Percentiles rank a stretch among this genome's conserved stretches.
Evolutionary conservation across 2,329 filamentous ascomycete genomes (phyloP).

Genomic region (Didymella pomorum): DNA sequence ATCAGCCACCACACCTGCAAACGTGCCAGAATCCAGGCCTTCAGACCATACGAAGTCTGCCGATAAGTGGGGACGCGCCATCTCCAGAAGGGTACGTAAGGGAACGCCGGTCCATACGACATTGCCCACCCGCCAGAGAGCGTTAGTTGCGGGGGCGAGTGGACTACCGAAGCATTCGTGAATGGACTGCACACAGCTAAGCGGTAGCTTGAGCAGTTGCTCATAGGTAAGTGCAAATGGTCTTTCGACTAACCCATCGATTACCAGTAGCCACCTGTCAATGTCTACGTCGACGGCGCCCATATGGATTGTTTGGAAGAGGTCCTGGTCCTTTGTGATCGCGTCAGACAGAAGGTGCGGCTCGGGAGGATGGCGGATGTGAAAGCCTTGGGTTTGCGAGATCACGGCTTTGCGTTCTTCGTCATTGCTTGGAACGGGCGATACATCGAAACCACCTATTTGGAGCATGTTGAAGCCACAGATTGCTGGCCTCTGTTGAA

Average conservation of each 20-base stretch:
- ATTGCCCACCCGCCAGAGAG: slow-evolving; percentile 47
- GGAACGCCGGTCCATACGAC: slow-evolving; percentile 48
- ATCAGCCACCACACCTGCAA: slow-evolving; percentile 34
- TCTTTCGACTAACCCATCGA: slow-evolving; percentile 43
- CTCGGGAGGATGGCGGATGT: slow-evolving; percentile 36
- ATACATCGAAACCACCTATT: slow-evolving; percentile 1
- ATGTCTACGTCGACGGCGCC: slow-evolving; percentile 41
- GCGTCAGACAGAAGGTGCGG: slow-evolving; percentile 37
- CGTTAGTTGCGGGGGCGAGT: slow-evolving; percentile 36
- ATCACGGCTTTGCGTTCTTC: slow-evolving; percentile 10
- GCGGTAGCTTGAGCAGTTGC: slow-evolving; percentile 37
- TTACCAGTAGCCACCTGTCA: slow-evolving; percentile 37
- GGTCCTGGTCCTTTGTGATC: slow-evolving; percentile 36
- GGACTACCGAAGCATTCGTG: slow-evolving; percentile 52
- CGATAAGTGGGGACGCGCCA: slow-evolving; percentile 25
- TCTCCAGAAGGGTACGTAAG: slow-evolving; percentile 31
- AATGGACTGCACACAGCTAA: slow-evolving; percentile 38
- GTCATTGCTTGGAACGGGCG: neutral
- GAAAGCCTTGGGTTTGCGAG: slow-evolving; percentile 19
- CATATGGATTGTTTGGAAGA: slow-evolving; percentile 52
- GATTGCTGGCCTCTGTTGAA: neutral
- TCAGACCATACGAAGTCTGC: slow-evolving; percentile 42
- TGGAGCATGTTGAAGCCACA: neutral
- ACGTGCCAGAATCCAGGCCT: slow-evolving; percentile 39
- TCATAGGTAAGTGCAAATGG: slow-evolving; percentile 39